Percentiles rank a stretch among this genome's conserved stretches.
Conservation (phyloP, 352 stramenopile genomes). For the Globisporangium canariense region DNA sequence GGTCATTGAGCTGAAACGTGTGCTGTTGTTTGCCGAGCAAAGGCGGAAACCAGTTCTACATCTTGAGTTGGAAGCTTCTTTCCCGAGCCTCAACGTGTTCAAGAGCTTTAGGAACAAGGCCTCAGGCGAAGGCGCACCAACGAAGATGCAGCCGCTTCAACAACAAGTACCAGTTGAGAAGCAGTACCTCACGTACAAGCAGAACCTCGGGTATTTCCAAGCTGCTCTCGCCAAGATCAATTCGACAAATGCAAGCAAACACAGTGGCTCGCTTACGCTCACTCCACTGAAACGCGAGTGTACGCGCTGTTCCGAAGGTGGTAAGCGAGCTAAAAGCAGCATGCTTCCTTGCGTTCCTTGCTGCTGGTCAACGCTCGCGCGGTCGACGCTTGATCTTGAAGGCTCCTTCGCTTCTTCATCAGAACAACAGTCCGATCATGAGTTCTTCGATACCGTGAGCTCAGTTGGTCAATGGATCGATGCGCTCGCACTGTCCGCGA, state of each 20-base stretch:
- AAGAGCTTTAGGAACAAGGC: background rate
- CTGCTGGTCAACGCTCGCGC: slow-evolving; percentile 19
- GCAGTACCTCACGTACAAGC: slow-evolving; percentile 22
- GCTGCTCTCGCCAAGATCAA: background rate
- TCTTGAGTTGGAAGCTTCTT: slow-evolving; percentile 25
- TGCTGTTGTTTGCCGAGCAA: slow-evolving; percentile 13
- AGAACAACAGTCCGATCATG: background rate
- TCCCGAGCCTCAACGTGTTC: slow-evolving; percentile 27
- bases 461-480: slow-evolving; percentile 27
- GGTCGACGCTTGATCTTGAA: slow-evolving; percentile 3
- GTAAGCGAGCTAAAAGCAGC: too few relatives aligned
- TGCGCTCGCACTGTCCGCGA: slow-evolving; percentile 11
- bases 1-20: slow-evolving; percentile 20
- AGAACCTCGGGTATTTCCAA: slow-evolving; percentile 18
- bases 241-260: background rate
- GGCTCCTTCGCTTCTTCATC: too few relatives aligned
- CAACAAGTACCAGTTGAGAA: slow-evolving; percentile 16
- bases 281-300: background rate
- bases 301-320: background rate
- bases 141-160: background rate
- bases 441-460: slow-evolving; percentile 5
- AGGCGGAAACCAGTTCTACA: slow-evolving; percentile 25
- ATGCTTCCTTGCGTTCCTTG: slow-evolving; percentile 26
- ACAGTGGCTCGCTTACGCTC: background rate
- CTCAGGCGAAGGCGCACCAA: background rate